phyloP scores from a whole-genome alignment of 2,329 filamentous ascomycete genomes.

The Colletotrichum salicis region DNA sequence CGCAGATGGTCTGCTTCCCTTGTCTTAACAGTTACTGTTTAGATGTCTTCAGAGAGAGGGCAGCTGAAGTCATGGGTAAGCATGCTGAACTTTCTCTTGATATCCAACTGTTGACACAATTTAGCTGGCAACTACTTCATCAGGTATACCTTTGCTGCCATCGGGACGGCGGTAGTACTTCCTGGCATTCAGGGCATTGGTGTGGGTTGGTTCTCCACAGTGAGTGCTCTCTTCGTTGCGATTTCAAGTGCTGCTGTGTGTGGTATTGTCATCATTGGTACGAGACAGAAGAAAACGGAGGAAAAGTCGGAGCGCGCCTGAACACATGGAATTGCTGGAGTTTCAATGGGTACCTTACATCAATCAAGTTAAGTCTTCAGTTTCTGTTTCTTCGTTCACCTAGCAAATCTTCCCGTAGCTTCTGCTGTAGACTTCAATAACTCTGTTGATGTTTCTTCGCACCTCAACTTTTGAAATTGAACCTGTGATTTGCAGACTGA shows the following conservation, averaged over 20 bases:
- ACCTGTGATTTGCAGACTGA: no score
- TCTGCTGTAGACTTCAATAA: neutral
- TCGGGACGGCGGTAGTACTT: slow-evolving; percentile 76
- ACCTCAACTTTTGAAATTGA: no score
- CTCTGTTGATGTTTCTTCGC: neutral
- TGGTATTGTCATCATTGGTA: slow-evolving; percentile 27
- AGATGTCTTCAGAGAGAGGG: slow-evolving; percentile 33
- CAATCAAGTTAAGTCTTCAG: neutral
- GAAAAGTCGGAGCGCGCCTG: slow-evolving; percentile 10
- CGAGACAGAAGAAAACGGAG: neutral
- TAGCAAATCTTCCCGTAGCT: neutral
- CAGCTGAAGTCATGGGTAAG: slow-evolving; percentile 34
- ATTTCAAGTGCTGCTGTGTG: slow-evolving; percentile 21
- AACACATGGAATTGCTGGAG: neutral
- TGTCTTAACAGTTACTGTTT: slow-evolving; percentile 69
- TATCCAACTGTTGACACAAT: neutral
- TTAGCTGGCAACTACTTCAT: slow-evolving; percentile 82
- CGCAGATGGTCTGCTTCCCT: slow-evolving; percentile 76
- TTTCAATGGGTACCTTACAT: neutral
- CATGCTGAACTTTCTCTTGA: neutral
- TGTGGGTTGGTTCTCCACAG: slow-evolving; percentile 84
- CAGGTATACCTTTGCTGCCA: slow-evolving; percentile 78
- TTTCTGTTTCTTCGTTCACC: neutral
- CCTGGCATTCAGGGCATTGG: slow-evolving; percentile 79
- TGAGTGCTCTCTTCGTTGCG: slow-evolving; percentile 49